phyloP scores from a whole-genome alignment of 495 filamentous ascomycete genomes.

The Tuber magnatum region DNA sequence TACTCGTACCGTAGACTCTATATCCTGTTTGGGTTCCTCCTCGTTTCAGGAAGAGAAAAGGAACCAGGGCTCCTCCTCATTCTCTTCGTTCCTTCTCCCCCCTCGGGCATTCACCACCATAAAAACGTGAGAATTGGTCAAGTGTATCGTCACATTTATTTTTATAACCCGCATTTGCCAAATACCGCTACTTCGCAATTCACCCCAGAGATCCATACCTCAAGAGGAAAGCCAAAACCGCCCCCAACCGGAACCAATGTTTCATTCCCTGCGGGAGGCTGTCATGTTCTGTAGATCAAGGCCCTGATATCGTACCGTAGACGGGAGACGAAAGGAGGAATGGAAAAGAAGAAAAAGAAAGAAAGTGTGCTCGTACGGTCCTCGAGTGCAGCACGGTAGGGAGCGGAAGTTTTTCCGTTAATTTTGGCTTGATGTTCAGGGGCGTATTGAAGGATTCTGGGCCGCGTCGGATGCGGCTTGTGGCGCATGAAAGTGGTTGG shows the following conservation, averaged over 20 bases:
- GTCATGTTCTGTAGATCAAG: background rate
- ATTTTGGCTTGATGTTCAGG: background rate
- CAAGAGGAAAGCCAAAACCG: background rate
- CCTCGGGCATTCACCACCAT: conserved; percentile 1
- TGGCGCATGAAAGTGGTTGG: background rate
- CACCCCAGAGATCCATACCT: background rate
- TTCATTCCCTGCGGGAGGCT: background rate
- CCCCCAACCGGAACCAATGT: background rate
- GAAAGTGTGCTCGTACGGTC: no score
- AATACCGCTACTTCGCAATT: background rate
- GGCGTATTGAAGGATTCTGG: background rate
- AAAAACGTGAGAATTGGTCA: background rate
- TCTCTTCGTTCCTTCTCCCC: background rate
- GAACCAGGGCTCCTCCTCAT: background rate
- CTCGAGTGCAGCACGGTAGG: no score
- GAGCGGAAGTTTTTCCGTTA: background rate
- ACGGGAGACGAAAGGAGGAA: background rate
- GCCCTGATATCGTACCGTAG: background rate
- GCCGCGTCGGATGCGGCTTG: background rate
- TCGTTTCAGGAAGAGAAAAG: background rate
- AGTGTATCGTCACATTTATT: conserved; percentile 2
- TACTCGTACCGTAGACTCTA: background rate
- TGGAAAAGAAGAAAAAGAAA: background rate
- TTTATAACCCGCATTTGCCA: background rate
- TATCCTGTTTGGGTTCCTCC: background rate